phyloP scores from a whole-genome alignment of 805 yeast species.

The Saturnispora besseyi region DNA sequence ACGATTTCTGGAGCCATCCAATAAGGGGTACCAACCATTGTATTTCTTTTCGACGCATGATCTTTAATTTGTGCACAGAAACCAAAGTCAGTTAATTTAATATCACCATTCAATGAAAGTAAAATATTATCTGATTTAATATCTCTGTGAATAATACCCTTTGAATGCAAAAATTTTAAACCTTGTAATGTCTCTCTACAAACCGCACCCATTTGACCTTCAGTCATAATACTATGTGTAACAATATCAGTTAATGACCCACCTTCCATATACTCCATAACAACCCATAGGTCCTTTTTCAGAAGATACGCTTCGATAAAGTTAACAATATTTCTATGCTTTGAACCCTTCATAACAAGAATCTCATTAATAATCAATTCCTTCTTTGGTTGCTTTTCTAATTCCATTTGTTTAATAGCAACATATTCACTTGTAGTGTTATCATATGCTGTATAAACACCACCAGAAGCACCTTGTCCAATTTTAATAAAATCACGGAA shows the following conservation, averaged over 20 bases:
- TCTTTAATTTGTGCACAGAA: slow-evolving; percentile 77
- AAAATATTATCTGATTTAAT: slow-evolving; percentile 92
- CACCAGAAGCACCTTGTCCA: slow-evolving; percentile 98
- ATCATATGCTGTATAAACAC: slow-evolving; percentile 84
- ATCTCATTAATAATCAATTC: slow-evolving; percentile 93
- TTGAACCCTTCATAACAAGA: slow-evolving; percentile 86
- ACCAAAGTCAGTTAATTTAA: slow-evolving; percentile 78
- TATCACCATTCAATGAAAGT: slow-evolving; percentile 74
- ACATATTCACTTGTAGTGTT: slow-evolving; percentile 48
- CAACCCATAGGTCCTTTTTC: slow-evolving; percentile 84
- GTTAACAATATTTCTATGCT: slow-evolving; percentile 88
- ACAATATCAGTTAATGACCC: slow-evolving; percentile 95
- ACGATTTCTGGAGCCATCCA: slow-evolving; percentile 92
- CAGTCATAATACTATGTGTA: slow-evolving; percentile 79
- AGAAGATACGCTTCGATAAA: slow-evolving; percentile 78
- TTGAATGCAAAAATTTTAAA: slow-evolving; percentile 75
- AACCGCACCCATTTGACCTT: slow-evolving; percentile 91
- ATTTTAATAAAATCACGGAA: slow-evolving; percentile 70
- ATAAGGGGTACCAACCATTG: slow-evolving; percentile 84
- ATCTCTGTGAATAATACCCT: slow-evolving; percentile 92
- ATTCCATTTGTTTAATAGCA: slow-evolving; percentile 94
- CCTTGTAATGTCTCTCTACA: slow-evolving; percentile 88
- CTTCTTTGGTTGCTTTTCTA: slow-evolving; percentile 91
- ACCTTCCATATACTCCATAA: slow-evolving; percentile 99
- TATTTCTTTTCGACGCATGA: slow-evolving; percentile 62